Percentiles rank a stretch among this genome's conserved stretches.
Conservation (phyloP, 441 rosid genomes). For the Codiaeum variegatum region DNA sequence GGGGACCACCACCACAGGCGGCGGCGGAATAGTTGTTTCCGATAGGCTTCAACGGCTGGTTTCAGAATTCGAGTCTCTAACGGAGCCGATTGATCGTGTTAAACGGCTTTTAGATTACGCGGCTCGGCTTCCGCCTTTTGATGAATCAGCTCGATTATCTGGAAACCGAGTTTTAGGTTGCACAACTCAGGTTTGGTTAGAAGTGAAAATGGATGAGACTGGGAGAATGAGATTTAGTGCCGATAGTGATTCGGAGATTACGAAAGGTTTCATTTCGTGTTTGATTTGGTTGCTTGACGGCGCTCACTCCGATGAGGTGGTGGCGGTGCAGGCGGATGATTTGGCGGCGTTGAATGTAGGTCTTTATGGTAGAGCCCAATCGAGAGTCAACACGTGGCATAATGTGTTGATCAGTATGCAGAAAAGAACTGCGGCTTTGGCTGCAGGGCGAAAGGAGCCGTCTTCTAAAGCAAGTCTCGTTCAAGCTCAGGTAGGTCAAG, state of each 20-base stretch:
- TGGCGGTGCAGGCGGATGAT: slow-evolving; percentile 33
- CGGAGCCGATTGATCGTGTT: slow-evolving; percentile 73
- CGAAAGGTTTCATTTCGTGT: slow-evolving; percentile 74
- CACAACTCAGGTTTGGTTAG: slow-evolving; percentile 87
- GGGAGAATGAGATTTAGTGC: slow-evolving; percentile 66
- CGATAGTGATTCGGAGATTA: slow-evolving; percentile 87
- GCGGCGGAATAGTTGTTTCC: slow-evolving; percentile 10
- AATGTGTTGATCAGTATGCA: slow-evolving; percentile 67
- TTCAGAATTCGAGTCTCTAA: slow-evolving; percentile 59
- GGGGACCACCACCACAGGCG: slow-evolving; percentile 12
- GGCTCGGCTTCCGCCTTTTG: slow-evolving; percentile 46
- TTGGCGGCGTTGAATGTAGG: slow-evolving; percentile 25
- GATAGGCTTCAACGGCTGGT: slow-evolving; percentile 50
- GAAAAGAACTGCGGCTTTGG: slow-evolving; percentile 46
- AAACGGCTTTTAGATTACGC: slow-evolving; percentile 76
- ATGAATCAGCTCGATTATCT: slow-evolving; percentile 53
- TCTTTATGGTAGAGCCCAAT: slow-evolving; percentile 14
- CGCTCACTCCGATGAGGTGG: slow-evolving; percentile 69
- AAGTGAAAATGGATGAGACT: slow-evolving; percentile 40
- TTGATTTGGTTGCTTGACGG: slow-evolving; percentile 75
- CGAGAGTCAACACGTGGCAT: slow-evolving; percentile 86
- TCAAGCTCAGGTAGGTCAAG: slow-evolving; percentile 11
- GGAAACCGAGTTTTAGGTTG: slow-evolving; percentile 70
- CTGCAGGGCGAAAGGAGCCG: slow-evolving; percentile 21
- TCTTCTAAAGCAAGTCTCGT: slow-evolving; percentile 3